A percentile compares a stretch with the other conserved stretches of the same genome.
phyloP scores from a whole-genome alignment of 768 basidiomycete genomes.

The Suillus placidus region DNA sequence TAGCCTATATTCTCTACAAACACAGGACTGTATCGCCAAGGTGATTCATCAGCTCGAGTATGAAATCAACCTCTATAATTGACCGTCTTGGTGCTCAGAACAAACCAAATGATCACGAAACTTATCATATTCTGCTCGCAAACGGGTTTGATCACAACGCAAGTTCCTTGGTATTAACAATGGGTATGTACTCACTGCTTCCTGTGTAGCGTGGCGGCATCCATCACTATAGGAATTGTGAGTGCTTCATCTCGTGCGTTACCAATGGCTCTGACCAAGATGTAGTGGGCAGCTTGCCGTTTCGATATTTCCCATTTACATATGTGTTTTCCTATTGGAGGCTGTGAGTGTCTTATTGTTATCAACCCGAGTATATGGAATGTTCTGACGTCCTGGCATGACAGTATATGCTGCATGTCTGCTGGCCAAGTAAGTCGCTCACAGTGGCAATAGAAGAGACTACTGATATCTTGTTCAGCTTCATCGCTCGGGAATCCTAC shows the following conservation, averaged over 20 bases:
- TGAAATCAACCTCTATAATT: neutral
- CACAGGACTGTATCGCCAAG: slow-evolving; percentile 13
- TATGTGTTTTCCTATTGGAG: slow-evolving; percentile 30
- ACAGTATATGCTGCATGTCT: slow-evolving; percentile 32
- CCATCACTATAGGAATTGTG: slow-evolving; percentile 21
- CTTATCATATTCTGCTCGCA: slow-evolving; percentile 26
- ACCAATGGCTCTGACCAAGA: neutral
- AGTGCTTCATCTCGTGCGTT: neutral
- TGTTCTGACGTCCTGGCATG: neutral
- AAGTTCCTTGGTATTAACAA: neutral
- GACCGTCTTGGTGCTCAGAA: slow-evolving; percentile 9
- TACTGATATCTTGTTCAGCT: slow-evolving; percentile 17
- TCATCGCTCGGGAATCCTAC: slow-evolving; percentile 33
- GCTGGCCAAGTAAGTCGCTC: slow-evolving; percentile 30
- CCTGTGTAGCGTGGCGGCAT: slow-evolving; percentile 20
- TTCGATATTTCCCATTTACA: slow-evolving; percentile 23
- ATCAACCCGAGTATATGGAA: neutral
- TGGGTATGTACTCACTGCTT: neutral
- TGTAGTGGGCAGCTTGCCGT: slow-evolving; percentile 23
- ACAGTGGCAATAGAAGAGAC: no score
- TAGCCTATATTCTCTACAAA: slow-evolving; percentile 20
- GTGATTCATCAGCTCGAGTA: slow-evolving; percentile 13
- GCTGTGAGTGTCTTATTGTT: slow-evolving; percentile 20
- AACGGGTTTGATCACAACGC: slow-evolving; percentile 32
- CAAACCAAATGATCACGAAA: slow-evolving; percentile 19